Evolutionary conservation across 257 asterid genomes (phyloP).

Genomic region (Coffea eugenioides): DNA sequence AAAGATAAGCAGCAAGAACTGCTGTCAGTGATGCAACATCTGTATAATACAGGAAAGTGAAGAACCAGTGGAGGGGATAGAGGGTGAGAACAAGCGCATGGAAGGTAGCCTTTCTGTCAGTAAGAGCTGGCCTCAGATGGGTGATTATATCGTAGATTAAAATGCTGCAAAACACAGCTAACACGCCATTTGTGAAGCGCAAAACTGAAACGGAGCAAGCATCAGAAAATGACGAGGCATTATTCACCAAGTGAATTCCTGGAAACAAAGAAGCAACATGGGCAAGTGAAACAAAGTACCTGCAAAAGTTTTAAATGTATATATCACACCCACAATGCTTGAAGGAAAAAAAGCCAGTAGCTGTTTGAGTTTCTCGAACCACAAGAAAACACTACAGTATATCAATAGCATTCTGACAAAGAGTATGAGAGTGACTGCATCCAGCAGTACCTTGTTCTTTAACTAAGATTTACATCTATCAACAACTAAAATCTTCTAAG

Average conservation of each 20-base stretch:
- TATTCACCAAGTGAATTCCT: conserved; percentile 46
- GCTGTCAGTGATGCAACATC: conserved; percentile 90
- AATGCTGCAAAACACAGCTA: conserved; percentile 72
- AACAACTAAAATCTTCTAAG: no score
- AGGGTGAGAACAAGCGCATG: conserved; percentile 64
- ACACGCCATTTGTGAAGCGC: conserved; percentile 70
- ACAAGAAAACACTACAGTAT: neutral
- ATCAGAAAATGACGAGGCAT: conserved; percentile 50
- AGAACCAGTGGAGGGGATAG: conserved; percentile 98
- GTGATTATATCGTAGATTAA: conserved; percentile 61
- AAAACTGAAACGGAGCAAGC: conserved; percentile 69
- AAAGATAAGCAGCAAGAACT: conserved; percentile 78
- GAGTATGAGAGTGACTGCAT: no score
- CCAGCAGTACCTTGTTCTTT: no score
- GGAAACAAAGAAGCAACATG: conserved; percentile 93
- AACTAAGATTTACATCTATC: neutral
- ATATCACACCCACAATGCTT: conserved; percentile 29
- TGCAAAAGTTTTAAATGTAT: conserved; percentile 49
- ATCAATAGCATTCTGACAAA: neutral
- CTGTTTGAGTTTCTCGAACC: neutral
- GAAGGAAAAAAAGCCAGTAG: neutral
- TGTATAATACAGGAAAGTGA: conserved; percentile 79
- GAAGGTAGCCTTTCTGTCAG: conserved; percentile 67
- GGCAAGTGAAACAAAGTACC: conserved; percentile 95
- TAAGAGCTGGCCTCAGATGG: conserved; percentile 67